A percentile compares a stretch with the other conserved stretches of the same genome.
phyloP scores from a whole-genome alignment of 805 yeast species.

The Candida methanosorbosa region DNA sequence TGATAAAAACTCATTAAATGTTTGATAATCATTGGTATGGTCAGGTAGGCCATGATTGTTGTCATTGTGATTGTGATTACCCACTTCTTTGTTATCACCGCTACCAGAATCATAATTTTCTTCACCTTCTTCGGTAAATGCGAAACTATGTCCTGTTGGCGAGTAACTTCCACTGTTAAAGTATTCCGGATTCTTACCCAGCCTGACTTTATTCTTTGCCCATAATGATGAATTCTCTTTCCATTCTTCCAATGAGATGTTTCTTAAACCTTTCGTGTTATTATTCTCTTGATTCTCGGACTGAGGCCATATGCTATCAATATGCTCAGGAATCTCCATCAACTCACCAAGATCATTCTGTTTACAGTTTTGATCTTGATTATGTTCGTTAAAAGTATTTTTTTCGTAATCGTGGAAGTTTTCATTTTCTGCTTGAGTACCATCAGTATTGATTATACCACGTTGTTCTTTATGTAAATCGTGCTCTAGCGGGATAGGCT shows the following conservation, averaged over 20 bases:
- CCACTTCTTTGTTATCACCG: neutral
- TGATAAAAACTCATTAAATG: too few species aligned
- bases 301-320: conserved; percentile 9
- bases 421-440: too few species aligned
- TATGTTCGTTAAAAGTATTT: too few species aligned
- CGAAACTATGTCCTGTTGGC: neutral
- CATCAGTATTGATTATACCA: too few species aligned
- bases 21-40: too few species aligned
- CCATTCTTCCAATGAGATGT: conserved; percentile 22
- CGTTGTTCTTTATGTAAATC: too few species aligned
- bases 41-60: too few species aligned
- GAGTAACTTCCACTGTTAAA: neutral
- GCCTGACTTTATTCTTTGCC: conserved; percentile 13
- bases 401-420: too few species aligned
- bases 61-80: too few species aligned
- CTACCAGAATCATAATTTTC: neutral
- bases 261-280: conserved; percentile 6
- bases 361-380: too few species aligned
- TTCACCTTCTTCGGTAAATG: neutral
- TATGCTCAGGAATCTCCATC: conserved; percentile 14
- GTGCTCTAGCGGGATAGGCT: too few species aligned
- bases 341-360: too few species aligned
- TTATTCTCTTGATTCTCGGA: neutral
- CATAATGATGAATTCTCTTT: conserved; percentile 13
- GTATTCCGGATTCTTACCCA: conserved; percentile 3